These are phyloP conservation scores for Suillus subluteus DNA, from an alignment of 768 basidiomycete species.

Conservation along the genomic window DNA sequence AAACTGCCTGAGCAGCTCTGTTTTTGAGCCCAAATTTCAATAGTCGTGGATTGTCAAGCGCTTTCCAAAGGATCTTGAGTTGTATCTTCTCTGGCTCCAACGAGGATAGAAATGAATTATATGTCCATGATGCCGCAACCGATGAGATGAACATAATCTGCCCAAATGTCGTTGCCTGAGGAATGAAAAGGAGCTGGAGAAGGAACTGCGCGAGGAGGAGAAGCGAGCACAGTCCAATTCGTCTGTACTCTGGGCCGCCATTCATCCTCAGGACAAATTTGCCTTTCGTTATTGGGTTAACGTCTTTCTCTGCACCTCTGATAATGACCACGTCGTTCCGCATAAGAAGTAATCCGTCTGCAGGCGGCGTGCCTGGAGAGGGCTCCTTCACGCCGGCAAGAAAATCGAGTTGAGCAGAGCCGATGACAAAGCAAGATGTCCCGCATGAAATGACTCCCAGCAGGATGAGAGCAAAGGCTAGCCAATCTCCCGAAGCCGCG, in stretches of 20 bases:
- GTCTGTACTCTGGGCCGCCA: constrained; percentile 21
- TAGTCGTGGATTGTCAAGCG: constrained; percentile 19
- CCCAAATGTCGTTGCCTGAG: constrained; percentile 38
- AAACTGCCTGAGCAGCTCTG: constrained; percentile 22
- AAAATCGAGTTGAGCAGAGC: constrained; percentile 32
- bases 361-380: constrained; percentile 28
- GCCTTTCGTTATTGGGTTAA: constrained; percentile 38
- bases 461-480: constrained; percentile 33
- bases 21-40: constrained; percentile 23
- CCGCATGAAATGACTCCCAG: constrained; percentile 38
- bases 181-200: constrained; percentile 38
- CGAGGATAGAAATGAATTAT: constrained; percentile 39
- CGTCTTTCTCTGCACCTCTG: constrained; percentile 33
- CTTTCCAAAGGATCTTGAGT: constrained; percentile 20
- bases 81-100: constrained; percentile 42
- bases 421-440: constrained; percentile 32
- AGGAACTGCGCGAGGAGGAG: constrained; percentile 38
- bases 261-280: constrained; percentile 28
- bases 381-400: constrained; percentile 21
- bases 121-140: constrained; percentile 37
- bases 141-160: constrained; percentile 39
- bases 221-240: constrained; percentile 33
- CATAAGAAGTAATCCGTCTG: constrained; percentile 35
- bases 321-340: constrained; percentile 33
- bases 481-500: constrained; percentile 35